Conservation (phyloP, 192 early-diverging fungal genomes). For the Linnemannia zychae region DNA sequence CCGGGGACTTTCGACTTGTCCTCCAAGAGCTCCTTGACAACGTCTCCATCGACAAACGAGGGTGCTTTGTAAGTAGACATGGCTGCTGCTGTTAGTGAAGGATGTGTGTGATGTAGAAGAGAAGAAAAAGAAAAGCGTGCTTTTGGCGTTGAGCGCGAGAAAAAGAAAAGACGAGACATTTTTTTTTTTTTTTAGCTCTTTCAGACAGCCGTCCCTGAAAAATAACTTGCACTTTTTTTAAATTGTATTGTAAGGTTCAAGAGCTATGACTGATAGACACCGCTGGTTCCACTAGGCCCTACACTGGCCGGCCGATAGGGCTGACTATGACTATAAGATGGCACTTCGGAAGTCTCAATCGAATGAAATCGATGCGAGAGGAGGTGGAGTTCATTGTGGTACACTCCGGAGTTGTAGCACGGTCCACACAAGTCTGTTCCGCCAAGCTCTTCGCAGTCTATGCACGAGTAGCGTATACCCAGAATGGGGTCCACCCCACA, state of each 20-base stretch:
- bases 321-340: constrained; percentile 22
- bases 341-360: constrained; percentile 30
- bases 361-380: constrained; percentile 51
- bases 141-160: background rate
- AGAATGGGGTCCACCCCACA: constrained; percentile 82
- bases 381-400: constrained; percentile 37
- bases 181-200: background rate
- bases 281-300: constrained; percentile 29
- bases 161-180: background rate
- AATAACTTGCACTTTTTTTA: background rate
- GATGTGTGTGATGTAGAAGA: constrained; percentile 3
- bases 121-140: background rate
- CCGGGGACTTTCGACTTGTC: constrained; percentile 69
- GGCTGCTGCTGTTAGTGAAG: background rate
- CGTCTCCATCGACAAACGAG: constrained; percentile 59
- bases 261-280: constrained; percentile 4
- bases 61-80: constrained; percentile 29
- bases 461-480: constrained; percentile 77
- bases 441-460: constrained; percentile 71
- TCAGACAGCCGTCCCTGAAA: background rate
- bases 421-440: constrained; percentile 78
- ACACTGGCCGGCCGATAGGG: constrained; percentile 13
- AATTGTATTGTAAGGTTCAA: background rate
- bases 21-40: constrained; percentile 68
- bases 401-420: constrained; percentile 67